Base-by-base conservation (phyloP, 2,329 filamentous ascomycete species). In the Epichloe bromicola region DNA sequence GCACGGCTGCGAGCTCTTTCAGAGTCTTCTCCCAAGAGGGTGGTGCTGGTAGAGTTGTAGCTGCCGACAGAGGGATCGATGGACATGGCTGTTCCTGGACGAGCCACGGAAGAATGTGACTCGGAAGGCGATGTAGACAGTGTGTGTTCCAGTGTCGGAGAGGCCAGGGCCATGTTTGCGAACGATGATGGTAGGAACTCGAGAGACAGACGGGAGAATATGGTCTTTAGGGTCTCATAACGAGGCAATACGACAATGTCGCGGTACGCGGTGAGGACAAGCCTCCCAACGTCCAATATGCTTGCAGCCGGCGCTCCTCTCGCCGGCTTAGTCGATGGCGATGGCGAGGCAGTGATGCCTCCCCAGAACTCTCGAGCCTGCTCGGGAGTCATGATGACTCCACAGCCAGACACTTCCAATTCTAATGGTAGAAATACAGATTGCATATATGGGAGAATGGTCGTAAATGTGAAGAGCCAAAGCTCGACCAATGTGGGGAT, bases 391-490 rank as follows among this genome's bases (percentile, higher is more conserved):
- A 97, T 84, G 51, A 97, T 78, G 0, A 80, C 74, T 15, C 93
- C 93, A 45, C 79, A 78, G 5, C 91, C 93, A 49, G 88, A 84
- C 63, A 98, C 95, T 64, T 98, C 93, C 11, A 95, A 78, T 61
- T 98, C 93, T 1, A 98, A 71, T 0, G 90, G 93, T 2, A 98
- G 72, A 63, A 98, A 96, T 1, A 96, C 90, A 1, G 91, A 89
- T 70, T 97, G 91, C 60, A 98, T 83, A 62, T 95, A 97, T 0
- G 93, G 93, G 5, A 97, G 70, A 38, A 97, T 87, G 6, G 80
- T 86, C 3, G 88, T 91, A 61, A 96, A 96, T 0, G 93, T 90
- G 45, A 93, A 83, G 53, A 94, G 80, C 93, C 93, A 98, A 62
- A 96, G 82, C 63, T 95, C 88, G 2, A 96, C 91, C 1, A 98